Percentiles rank a stretch among this genome's conserved stretches.
Evolutionary conservation across 176 grass and related monocot species (phyloP).

Genomic region (Metroxylon sagu): DNA sequence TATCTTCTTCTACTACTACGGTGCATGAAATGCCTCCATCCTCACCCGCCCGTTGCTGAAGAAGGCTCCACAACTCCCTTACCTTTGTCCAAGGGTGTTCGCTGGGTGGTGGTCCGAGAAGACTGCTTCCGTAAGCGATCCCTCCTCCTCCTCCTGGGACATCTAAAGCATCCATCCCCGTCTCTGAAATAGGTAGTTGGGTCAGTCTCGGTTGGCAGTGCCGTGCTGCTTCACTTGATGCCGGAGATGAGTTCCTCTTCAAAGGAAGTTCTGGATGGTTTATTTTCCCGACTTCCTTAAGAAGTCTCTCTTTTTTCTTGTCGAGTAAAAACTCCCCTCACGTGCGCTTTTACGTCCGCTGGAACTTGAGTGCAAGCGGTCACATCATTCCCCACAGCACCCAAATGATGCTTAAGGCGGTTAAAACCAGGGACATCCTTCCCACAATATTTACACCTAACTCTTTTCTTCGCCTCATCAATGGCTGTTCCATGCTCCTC

Average conservation of each 20-base stretch:
- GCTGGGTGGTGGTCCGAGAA: neutral
- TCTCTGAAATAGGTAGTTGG: neutral
- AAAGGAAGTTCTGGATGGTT: conserved; percentile 20
- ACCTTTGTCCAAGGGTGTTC: neutral
- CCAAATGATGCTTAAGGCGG: conserved; percentile 32
- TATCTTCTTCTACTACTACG: conserved; percentile 20
- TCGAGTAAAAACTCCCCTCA: conserved; percentile 15
- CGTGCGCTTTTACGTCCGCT: conserved; percentile 6
- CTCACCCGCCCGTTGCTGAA: neutral
- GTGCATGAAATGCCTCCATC: neutral
- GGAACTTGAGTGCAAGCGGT: conserved; percentile 23
- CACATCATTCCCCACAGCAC: conserved; percentile 20
- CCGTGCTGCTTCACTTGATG: neutral
- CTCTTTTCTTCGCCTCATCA: conserved; percentile 17
- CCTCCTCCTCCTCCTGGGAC: too few species aligned
- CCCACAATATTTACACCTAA: conserved; percentile 35
- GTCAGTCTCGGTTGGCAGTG: neutral
- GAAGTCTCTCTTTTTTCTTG: conserved; percentile 20
- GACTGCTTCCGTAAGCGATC: neutral
- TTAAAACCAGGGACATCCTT: conserved; percentile 24
- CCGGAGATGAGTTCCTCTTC: conserved; percentile 10
- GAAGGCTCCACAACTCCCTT: neutral
- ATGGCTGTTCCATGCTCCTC: conserved; percentile 30
- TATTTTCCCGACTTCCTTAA: conserved; percentile 12
- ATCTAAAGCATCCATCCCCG: too few species aligned